Evolutionary conservation across 1,284 basidiomycete species (phyloP).

Genomic region (Moniliophthora roreri): DNA sequence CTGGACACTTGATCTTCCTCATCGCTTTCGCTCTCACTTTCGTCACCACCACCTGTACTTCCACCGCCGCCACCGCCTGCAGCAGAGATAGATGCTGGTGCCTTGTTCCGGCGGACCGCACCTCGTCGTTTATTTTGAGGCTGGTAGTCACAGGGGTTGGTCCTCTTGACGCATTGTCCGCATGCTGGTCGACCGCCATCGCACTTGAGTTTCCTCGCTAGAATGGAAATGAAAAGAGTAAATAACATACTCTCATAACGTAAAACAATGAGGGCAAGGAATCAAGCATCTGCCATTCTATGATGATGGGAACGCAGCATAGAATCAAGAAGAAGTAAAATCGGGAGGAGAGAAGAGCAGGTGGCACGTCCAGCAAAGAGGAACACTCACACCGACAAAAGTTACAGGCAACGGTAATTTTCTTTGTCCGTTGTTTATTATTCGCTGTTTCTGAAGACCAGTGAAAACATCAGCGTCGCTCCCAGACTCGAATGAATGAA

Average conservation of each 20-base stretch:
- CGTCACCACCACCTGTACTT: constrained; percentile 37
- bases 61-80: neutral
- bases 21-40: constrained; percentile 64
- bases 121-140: constrained; percentile 72
- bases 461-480: too few relatives aligned
- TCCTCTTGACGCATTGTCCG: constrained; percentile 73
- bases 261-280: too few relatives aligned
- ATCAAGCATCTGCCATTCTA: constrained; percentile 30
- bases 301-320: constrained; percentile 7
- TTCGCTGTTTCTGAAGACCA: constrained; percentile 24
- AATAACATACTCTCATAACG: too few relatives aligned
- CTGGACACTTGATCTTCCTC: constrained; percentile 36
- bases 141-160: constrained; percentile 75
- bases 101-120: constrained; percentile 19
- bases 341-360: too few relatives aligned
- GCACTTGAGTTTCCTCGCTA: constrained; percentile 75
- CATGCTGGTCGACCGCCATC: constrained; percentile 80
- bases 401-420: constrained; percentile 82
- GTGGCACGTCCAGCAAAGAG: neutral
- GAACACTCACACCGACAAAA: constrained; percentile 75
- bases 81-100: too few relatives aligned
- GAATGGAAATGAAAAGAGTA: too few relatives aligned
- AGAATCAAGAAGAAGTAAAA: constrained; percentile 13
- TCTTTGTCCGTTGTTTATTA: constrained; percentile 65
- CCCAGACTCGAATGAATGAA: constrained; percentile 7